Percentiles rank a stretch among this genome's conserved stretches.
Evolutionary conservation across 108 stramenopile species (phyloP).

Genomic region (Stephanodiscus triporus): DNA sequence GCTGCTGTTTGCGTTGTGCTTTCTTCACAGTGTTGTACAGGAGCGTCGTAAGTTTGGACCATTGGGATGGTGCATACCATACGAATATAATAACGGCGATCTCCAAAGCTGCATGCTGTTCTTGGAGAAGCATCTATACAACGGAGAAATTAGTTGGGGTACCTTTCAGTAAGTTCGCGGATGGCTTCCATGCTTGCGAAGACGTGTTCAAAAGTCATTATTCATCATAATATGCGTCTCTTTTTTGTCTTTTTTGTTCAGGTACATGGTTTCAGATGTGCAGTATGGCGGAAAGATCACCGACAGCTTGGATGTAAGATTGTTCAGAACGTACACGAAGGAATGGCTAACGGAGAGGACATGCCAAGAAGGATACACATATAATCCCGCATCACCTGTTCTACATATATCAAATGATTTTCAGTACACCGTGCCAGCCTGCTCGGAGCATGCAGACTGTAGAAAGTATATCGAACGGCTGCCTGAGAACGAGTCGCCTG

Average conservation of each 20-base stretch:
- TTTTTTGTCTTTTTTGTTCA: constrained; percentile 28
- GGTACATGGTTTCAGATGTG: constrained; percentile 90
- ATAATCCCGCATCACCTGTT: constrained; percentile 74
- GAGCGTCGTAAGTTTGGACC: constrained; percentile 95
- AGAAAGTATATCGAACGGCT: constrained; percentile 72
- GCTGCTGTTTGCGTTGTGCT: constrained; percentile 85
- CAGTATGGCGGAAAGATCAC: constrained; percentile 97
- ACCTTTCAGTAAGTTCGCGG: constrained; percentile 67
- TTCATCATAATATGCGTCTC: neutral
- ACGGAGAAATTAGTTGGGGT: constrained; percentile 87
- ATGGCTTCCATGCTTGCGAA: neutral
- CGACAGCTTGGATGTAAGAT: constrained; percentile 84
- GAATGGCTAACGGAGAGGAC: constrained; percentile 84
- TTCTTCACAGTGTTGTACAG: constrained; percentile 89
- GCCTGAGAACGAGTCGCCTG: constrained; percentile 90
- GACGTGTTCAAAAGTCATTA: neutral
- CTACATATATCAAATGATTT: constrained; percentile 82
- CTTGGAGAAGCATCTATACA: constrained; percentile 92
- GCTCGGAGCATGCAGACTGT: constrained; percentile 73
- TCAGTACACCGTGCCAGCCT: constrained; percentile 68
- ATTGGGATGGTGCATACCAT: constrained; percentile 92
- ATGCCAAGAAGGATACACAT: constrained; percentile 74
- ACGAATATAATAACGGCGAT: constrained; percentile 93
- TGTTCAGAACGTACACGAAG: constrained; percentile 87
- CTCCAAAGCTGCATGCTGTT: constrained; percentile 89